These are phyloP conservation scores for Pseudoneurospora amorphoporcata DNA, from an alignment of 495 filamentous ascomycete species.

Conservation along the genomic window DNA sequence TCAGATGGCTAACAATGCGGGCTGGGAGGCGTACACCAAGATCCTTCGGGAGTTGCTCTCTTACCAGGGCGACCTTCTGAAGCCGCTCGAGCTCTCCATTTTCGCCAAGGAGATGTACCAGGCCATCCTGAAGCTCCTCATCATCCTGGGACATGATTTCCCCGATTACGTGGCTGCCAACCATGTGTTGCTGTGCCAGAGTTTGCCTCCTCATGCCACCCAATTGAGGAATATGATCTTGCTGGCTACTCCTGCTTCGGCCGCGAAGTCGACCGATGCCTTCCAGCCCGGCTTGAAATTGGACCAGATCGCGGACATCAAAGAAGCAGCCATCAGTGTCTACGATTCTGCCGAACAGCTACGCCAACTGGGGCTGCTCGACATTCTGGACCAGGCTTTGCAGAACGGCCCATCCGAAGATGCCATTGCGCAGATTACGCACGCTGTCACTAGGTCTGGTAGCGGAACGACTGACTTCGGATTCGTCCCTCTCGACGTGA, in stretches of 20 bases:
- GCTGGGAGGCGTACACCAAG: conserved; percentile 66
- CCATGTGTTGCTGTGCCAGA: conserved; percentile 74
- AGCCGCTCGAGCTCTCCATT: conserved; percentile 55
- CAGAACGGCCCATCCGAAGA: conserved; percentile 52
- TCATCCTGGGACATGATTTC: conserved; percentile 87
- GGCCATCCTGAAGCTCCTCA: conserved; percentile 67
- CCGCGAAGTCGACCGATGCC: conserved; percentile 71
- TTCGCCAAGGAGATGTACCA: conserved; percentile 76
- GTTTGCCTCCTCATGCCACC: conserved; percentile 72
- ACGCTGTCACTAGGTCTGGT: conserved; percentile 49
- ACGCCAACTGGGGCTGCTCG: conserved; percentile 51
- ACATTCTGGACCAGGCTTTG: conserved; percentile 56
- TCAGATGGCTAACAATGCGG: conserved; percentile 53
- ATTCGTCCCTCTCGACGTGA: conserved; percentile 52
- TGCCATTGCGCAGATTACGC: conserved; percentile 58
- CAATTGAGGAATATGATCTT: conserved; percentile 87
- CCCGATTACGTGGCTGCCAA: conserved; percentile 85
- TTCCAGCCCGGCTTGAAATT: conserved; percentile 70
- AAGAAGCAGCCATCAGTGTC: conserved; percentile 50
- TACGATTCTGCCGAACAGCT: conserved; percentile 50
- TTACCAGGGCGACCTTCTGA: conserved; percentile 72
- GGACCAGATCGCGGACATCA: conserved; percentile 69
- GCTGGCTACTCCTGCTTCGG: conserved; percentile 67
- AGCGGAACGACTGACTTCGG: conserved; percentile 49
- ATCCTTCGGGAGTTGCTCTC: conserved; percentile 64